Percentiles rank a stretch among this genome's conserved stretches.
These are phyloP conservation scores for Halenospora varia DNA, from an alignment of 495 filamentous ascomycete species.

Conservation along the genomic window DNA sequence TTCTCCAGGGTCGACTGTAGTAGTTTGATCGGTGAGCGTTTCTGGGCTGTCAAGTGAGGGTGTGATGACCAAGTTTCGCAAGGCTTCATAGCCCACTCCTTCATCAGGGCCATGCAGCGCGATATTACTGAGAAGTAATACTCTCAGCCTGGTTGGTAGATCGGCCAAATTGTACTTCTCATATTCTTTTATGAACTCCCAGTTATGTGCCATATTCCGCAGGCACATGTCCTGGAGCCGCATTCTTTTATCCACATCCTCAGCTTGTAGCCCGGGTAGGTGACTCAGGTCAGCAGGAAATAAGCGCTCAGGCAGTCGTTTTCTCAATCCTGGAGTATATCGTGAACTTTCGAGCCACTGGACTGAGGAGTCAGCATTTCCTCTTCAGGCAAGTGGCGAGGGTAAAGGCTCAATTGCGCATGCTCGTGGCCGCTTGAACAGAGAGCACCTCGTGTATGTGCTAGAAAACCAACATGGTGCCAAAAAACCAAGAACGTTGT, in stretches of 20 bases:
- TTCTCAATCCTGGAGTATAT: conserved; percentile 14
- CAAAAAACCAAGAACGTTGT: background rate
- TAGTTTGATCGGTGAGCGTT: conserved; percentile 15
- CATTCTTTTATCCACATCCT: conserved; percentile 31
- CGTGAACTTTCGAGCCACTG: conserved; percentile 49
- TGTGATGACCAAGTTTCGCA: conserved; percentile 22
- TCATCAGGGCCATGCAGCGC: conserved; percentile 44
- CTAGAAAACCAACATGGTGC: background rate
- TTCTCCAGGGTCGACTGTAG: conserved; percentile 19
- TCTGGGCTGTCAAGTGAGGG: conserved; percentile 4
- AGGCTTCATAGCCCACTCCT: conserved; percentile 39
- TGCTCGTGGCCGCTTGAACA: conserved; percentile 28
- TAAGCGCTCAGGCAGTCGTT: conserved; percentile 19
- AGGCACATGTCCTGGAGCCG: conserved; percentile 55
- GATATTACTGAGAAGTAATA: conserved; percentile 60
- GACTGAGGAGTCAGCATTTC: background rate
- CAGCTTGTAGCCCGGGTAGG: conserved; percentile 37
- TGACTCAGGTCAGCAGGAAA: conserved; percentile 28
- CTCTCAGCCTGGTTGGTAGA: conserved; percentile 58
- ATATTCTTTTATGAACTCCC: conserved; percentile 63
- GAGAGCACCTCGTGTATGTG: background rate
- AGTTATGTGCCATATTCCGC: conserved; percentile 60
- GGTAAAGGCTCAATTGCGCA: too few relatives aligned
- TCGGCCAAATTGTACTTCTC: conserved; percentile 62
- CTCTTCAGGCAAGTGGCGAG: background rate